Conservation (phyloP, 139 green algal species). For the Dunaliella sp. region DNA sequence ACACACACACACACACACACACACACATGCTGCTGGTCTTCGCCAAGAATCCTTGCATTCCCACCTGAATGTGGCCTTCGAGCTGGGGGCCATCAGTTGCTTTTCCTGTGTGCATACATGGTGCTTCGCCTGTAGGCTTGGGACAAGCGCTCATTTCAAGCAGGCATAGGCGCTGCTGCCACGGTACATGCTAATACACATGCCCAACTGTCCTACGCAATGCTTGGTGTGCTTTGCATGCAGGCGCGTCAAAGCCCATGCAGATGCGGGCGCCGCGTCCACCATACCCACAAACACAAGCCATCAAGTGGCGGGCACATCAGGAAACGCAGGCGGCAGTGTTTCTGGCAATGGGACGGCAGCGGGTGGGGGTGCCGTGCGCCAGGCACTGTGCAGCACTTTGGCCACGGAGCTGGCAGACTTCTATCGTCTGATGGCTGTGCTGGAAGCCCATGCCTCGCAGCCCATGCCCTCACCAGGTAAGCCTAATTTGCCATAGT, state of each 20-base stretch:
- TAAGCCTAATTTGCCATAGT: too few relatives aligned
- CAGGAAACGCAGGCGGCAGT: neutral
- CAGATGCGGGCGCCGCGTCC: neutral
- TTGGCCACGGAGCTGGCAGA: constrained; percentile 67
- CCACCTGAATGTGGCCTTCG: too few relatives aligned
- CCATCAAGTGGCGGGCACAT: neutral
- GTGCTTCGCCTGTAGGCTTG: too few relatives aligned
- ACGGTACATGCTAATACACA: too few relatives aligned
- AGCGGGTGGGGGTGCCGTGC: constrained; percentile 37
- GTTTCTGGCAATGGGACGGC: neutral
- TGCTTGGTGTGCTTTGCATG: too few relatives aligned
- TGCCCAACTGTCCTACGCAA: too few relatives aligned
- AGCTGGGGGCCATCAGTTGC: too few relatives aligned
- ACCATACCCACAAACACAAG: neutral
- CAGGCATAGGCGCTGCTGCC: too few relatives aligned
- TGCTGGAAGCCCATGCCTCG: constrained; percentile 72
- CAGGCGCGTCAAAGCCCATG: neutral
- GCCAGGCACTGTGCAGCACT: constrained; percentile 66
- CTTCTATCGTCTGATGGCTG: constrained; percentile 85
- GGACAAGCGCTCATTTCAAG: too few relatives aligned
- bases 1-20: too few relatives aligned
- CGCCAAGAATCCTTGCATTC: too few relatives aligned
- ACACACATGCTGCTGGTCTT: too few relatives aligned
- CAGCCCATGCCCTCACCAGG: constrained; percentile 41
- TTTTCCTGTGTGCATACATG: neutral